These are phyloP conservation scores for Neurospora sp. DNA, from an alignment of 495 filamentous ascomycete species.

Conservation along the genomic window DNA sequence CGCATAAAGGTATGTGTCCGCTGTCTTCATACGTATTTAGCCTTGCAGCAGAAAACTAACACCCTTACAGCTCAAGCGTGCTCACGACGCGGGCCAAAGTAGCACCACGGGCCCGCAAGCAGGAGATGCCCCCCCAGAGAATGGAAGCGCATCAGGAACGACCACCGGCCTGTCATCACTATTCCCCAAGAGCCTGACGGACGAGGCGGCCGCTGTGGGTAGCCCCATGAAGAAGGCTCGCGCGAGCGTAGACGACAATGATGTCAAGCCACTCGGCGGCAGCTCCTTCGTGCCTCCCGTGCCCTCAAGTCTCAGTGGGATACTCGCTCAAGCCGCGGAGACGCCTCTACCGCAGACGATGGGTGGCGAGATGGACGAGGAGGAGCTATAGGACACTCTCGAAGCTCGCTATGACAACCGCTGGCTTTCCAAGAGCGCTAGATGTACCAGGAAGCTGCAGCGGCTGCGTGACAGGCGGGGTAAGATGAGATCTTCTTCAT, in stretches of 20 bases:
- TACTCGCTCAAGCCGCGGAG: not conserved
- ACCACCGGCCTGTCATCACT: conserved; percentile 20
- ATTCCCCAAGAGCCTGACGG: conserved; percentile 23
- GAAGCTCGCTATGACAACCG: not conserved
- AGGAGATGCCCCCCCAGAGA: conserved; percentile 28
- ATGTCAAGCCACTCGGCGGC: not conserved
- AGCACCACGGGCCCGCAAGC: conserved; percentile 30
- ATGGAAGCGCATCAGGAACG: conserved; percentile 20
- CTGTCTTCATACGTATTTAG: no score
- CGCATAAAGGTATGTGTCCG: conserved; percentile 70
- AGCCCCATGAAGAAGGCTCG: conserved; percentile 81
- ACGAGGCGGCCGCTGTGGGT: conserved; percentile 47
- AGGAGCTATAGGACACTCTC: not conserved
- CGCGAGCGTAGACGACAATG: conserved; percentile 44
- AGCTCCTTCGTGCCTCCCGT: not conserved
- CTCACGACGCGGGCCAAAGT: conserved; percentile 75
- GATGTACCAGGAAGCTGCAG: not conserved
- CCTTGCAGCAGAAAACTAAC: conserved; percentile 1
- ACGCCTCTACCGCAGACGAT: not conserved
- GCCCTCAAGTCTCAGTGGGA: not conserved
- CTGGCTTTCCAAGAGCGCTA: not conserved
- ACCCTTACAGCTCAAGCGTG: conserved; percentile 71
- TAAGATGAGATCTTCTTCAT: not conserved
- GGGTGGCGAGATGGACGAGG: not conserved
- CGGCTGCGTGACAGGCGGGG: not conserved